phyloP scores from a whole-genome alignment of 108 stramenopile genomes.

The Bacterosira constricta region DNA sequence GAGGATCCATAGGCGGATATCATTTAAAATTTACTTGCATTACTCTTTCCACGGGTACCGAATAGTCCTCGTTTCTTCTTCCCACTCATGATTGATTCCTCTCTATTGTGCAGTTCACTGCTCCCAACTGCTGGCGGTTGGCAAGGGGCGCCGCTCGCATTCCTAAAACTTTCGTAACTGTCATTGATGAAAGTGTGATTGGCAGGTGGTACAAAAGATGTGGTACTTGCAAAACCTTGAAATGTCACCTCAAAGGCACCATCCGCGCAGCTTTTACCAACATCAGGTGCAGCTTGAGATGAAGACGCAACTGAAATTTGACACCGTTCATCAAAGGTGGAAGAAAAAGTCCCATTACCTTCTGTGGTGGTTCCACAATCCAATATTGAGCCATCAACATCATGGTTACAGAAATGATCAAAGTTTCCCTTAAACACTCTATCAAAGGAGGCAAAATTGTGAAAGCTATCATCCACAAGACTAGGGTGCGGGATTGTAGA shows the following conservation, averaged over 20 bases:
- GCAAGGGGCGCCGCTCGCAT: not conserved
- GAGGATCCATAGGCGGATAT: not conserved
- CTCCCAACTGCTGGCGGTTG: not conserved
- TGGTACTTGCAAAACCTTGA: conserved; percentile 2
- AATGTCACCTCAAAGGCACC: conserved; percentile 22
- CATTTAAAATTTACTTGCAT: not conserved
- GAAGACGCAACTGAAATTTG: conserved; percentile 12
- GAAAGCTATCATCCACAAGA: not conserved
- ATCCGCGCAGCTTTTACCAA: not conserved
- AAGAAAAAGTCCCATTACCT: conserved; percentile 8
- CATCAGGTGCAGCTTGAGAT: not conserved
- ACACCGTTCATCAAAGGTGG: conserved; percentile 16
- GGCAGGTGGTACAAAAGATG: not conserved
- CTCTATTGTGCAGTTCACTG: not conserved
- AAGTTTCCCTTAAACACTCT: conserved; percentile 25
- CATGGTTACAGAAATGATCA: conserved; percentile 16
- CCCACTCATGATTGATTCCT: not conserved
- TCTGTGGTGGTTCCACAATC: not conserved
- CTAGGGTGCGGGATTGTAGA: too few relatives aligned
- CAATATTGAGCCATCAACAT: not conserved
- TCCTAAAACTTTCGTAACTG: not conserved
- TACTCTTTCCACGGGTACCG: conserved; percentile 20
- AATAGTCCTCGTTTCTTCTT: conserved; percentile 30
- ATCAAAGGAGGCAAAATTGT: conserved; percentile 42
- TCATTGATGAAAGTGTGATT: not conserved